Conservation (phyloP, 177 flowering plant species). For the Vitis hybrid region DNA sequence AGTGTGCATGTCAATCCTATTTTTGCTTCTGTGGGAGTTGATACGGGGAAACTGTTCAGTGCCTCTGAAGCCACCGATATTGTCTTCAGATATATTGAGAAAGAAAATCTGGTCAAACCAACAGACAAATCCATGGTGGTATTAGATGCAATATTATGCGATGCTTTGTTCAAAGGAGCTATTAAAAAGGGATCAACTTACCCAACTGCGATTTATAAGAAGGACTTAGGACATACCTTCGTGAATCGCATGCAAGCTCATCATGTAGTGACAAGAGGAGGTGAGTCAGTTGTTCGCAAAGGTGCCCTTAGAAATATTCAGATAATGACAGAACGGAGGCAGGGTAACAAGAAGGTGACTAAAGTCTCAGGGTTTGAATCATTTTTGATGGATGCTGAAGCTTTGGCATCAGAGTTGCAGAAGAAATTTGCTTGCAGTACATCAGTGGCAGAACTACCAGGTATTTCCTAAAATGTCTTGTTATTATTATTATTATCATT, state of each 20-base stretch:
- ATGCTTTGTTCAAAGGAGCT: constrained; percentile 90
- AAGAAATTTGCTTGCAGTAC: constrained; percentile 99
- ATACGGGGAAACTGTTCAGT: constrained; percentile 51
- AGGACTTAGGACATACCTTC: constrained; percentile 70
- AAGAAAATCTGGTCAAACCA: constrained; percentile 73
- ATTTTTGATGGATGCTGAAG: constrained; percentile 78
- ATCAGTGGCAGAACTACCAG: constrained; percentile 82
- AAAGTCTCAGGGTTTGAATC: constrained; percentile 83
- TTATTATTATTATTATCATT: neutral
- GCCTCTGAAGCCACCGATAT: constrained; percentile 79
- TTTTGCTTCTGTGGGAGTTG: constrained; percentile 77
- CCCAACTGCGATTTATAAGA: constrained; percentile 95
- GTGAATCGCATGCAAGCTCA: constrained; percentile 83
- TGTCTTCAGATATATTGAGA: constrained; percentile 74
- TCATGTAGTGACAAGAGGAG: constrained; percentile 74
- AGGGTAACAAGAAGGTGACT: constrained; percentile 94
- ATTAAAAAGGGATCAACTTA: constrained; percentile 83
- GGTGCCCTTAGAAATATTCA: constrained; percentile 81
- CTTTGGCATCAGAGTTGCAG: constrained; percentile 89
- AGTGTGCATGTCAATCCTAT: constrained; percentile 83
- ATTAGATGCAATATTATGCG: constrained; percentile 80
- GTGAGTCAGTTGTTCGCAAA: constrained; percentile 74
- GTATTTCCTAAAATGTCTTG: constrained; percentile 29
- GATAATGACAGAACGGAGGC: constrained; percentile 83
- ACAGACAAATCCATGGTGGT: constrained; percentile 64